Base-by-base conservation (phyloP, 805 yeast species). In the Trichomonascus vanleenenianus region DNA sequence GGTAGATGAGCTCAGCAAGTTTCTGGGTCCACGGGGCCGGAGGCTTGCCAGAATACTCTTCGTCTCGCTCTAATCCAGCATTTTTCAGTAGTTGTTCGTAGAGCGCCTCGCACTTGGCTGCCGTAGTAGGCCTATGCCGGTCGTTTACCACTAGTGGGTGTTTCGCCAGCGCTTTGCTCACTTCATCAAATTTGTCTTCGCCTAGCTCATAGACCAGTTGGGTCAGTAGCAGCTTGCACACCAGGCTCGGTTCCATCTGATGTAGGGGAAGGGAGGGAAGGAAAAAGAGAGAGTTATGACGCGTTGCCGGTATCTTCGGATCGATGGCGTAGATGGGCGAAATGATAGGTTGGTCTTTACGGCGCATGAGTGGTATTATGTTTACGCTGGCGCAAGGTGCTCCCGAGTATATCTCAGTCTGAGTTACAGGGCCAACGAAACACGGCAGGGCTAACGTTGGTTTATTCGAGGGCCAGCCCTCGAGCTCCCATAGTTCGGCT, bases 171-270 rank as follows among this genome's bases (percentile, higher is more conserved):
- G 36, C 49, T 9, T 42, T 42, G 11, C 63, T 53, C 2, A 63
- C 54, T 2, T 42, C 46, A 3, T 30, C 45, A 42, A 58, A 63
- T 11, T 39, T 40, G 34, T 51, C 50, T 20, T 51, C 57, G 18
- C 54, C 56, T 40, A 47, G 48, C 43, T 63, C 66, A 35, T 62
- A 60, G n/a, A 64, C 59, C 25, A 57, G 46, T 44, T 64, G 68
- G 1, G 56, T 58, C 12, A 64, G 55, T 10, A 64, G 47, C 25
- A 64, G 56, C 43, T 55, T 55, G 53, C 56, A 59, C 20, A 63
- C 50, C 7, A 42, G 40, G 15, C 42, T 18, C 39, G 19, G 19
- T 31, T 14, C 34, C 27, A 22, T 22, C 8, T n/a, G n/a, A n/a
- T n/a, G n/a, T n/a, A n/a, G n/a, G n/a, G n/a, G n/a, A n/a, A n/a